Conservation (phyloP, 106 monocot species). For the Ottelia alismoides region DNA sequence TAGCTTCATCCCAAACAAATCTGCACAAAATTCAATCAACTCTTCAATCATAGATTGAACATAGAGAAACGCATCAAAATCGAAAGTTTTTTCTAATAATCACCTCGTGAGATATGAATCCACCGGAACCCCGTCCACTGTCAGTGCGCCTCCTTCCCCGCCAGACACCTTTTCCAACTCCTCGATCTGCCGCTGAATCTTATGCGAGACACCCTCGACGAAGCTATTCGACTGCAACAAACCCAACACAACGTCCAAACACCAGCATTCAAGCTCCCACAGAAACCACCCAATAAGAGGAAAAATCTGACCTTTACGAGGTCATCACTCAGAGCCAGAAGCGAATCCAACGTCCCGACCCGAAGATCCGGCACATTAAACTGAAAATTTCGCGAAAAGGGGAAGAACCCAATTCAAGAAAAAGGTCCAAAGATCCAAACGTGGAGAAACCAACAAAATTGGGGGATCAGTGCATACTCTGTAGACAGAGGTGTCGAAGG, state of each 20-base stretch:
- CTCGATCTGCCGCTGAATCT: slow-evolving; percentile 84
- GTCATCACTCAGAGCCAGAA: too few relatives aligned
- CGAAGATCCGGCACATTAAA: slow-evolving; percentile 70
- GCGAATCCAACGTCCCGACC: too few relatives aligned
- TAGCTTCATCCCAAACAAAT: slow-evolving; percentile 86
- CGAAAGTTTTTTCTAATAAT: background rate
- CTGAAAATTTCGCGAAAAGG: too few relatives aligned
- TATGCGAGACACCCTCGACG: slow-evolving; percentile 72
- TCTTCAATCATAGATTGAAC: too few relatives aligned
- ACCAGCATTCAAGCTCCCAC: background rate
- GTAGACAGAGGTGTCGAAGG: too few relatives aligned
- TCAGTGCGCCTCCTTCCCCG: too few relatives aligned
- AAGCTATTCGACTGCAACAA: too few relatives aligned
- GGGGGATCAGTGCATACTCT: slow-evolving; percentile 26
- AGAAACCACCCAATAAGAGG: background rate
- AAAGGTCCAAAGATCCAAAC: background rate
- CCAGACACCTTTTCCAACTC: too few relatives aligned
- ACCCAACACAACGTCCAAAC: slow-evolving; percentile 41
- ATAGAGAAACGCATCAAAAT: too few relatives aligned
- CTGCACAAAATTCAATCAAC: too few relatives aligned
- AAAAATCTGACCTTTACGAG: too few relatives aligned
- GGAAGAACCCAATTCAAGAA: slow-evolving; percentile 12
- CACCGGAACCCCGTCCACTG: too few relatives aligned
- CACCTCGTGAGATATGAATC: slow-evolving; percentile 86
- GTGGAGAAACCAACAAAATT: background rate